Percentiles rank a stretch among this genome's conserved stretches.
phyloP scores from a whole-genome alignment of 1,284 basidiomycete species.

The Ganoderma sinense region DNA sequence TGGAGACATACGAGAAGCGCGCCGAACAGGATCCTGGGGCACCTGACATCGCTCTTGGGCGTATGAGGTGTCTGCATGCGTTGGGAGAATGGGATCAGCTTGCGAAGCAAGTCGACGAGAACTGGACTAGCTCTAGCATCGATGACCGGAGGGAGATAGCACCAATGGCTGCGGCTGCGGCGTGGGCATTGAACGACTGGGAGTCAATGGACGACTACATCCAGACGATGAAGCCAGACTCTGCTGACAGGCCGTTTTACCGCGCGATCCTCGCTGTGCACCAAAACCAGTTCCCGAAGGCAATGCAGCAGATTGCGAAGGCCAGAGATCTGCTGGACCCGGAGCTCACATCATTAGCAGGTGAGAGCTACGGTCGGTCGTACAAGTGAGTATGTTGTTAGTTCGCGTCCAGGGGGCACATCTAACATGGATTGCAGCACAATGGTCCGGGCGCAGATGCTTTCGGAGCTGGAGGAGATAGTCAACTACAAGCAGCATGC shows the following conservation, averaged over 20 bases:
- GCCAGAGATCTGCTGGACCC: slow-evolving; percentile 95
- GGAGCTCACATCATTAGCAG: slow-evolving; percentile 92
- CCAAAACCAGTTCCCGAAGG: slow-evolving; percentile 94
- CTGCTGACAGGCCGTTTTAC: slow-evolving; percentile 96
- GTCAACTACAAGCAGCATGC: slow-evolving; percentile 95
- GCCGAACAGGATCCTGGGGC: slow-evolving; percentile 73
- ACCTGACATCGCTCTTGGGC: slow-evolving; percentile 82
- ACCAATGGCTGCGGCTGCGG: slow-evolving; percentile 95
- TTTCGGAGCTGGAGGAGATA: slow-evolving; percentile 98
- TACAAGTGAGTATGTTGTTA: slow-evolving; percentile 91
- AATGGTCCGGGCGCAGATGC: slow-evolving; percentile 98
- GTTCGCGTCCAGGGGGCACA: neutral
- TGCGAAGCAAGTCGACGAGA: slow-evolving; percentile 86
- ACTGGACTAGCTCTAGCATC: slow-evolving; percentile 86
- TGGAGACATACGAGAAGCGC: slow-evolving; percentile 88
- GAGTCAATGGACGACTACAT: slow-evolving; percentile 99
- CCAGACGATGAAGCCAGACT: slow-evolving; percentile 91
- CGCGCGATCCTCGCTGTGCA: slow-evolving; percentile 96
- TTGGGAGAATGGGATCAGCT: slow-evolving; percentile 98
- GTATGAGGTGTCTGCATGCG: slow-evolving; percentile 97
- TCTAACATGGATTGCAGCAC: slow-evolving; percentile 59
- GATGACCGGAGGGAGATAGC: slow-evolving; percentile 94
- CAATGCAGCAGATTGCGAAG: slow-evolving; percentile 90
- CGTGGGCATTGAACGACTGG: slow-evolving; percentile 98
- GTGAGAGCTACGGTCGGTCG: slow-evolving; percentile 95